These are phyloP conservation scores for Ramalina peruviana DNA, from an alignment of 495 filamentous ascomycete genomes.

Conservation along the genomic window DNA sequence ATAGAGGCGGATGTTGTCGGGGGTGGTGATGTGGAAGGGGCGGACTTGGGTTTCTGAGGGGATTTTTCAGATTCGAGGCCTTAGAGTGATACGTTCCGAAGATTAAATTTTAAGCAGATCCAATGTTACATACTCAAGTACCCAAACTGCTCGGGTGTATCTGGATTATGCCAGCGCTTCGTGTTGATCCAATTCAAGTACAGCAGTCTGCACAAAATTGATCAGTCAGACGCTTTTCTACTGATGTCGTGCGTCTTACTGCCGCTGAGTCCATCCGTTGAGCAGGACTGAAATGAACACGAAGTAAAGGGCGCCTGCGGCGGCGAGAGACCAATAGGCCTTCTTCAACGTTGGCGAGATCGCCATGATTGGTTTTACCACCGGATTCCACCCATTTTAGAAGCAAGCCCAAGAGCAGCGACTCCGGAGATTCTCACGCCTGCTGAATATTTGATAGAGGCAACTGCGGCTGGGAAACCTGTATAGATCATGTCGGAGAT, in stretches of 20 bases:
- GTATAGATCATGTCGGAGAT: too few species aligned
- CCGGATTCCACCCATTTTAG: too few species aligned
- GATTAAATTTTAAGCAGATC: background rate
- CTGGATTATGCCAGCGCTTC: slow-evolving; percentile 51
- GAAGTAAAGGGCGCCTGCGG: slow-evolving; percentile 38
- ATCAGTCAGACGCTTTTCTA: background rate
- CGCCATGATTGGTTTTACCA: slow-evolving; percentile 5
- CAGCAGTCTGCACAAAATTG: slow-evolving; percentile 39
- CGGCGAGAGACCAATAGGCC: slow-evolving; percentile 41
- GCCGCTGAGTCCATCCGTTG: slow-evolving; percentile 35
- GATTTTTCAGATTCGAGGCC: background rate
- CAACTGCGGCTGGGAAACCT: too few species aligned
- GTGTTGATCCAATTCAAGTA: slow-evolving; percentile 67
- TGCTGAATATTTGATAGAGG: background rate
- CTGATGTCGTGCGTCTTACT: slow-evolving; percentile 23
- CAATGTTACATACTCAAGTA: slow-evolving; percentile 50
- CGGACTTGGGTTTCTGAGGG: slow-evolving; percentile 38
- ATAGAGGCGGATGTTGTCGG: slow-evolving; percentile 44
- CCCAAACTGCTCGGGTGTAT: slow-evolving; percentile 63
- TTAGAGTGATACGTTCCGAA: background rate
- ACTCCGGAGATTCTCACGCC: background rate
- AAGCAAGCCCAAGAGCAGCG: background rate
- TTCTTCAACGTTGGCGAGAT: slow-evolving; percentile 38
- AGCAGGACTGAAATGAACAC: slow-evolving; percentile 31
- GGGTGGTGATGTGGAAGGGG: slow-evolving; percentile 39